Conservation (phyloP, 1,284 basidiomycete genomes). For the Cutaneotrichosporon cutaneum region DNA sequence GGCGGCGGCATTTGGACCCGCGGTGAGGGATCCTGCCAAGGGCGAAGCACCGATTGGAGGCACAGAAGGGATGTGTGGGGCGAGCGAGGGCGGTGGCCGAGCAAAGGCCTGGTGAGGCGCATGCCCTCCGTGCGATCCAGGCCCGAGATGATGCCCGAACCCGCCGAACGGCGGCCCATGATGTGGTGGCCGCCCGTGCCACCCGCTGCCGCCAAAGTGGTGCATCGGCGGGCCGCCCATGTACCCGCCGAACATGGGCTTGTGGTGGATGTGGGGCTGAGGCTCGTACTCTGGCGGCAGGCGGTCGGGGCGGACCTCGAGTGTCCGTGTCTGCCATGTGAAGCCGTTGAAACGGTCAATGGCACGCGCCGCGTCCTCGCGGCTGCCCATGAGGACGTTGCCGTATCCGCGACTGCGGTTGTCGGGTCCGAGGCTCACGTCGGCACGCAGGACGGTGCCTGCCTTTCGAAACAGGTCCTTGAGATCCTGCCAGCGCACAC, state of each 20-base stretch:
- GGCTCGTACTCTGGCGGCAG: slow-evolving; percentile 61
- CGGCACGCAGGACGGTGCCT: slow-evolving; percentile 90
- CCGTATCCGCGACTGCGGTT: slow-evolving; percentile 90
- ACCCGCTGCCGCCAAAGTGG: slow-evolving; percentile 20
- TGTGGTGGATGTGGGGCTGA: slow-evolving; percentile 49
- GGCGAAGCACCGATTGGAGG: slow-evolving; percentile 42
- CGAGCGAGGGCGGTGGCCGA: slow-evolving; percentile 21
- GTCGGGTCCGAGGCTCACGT: slow-evolving; percentile 87
- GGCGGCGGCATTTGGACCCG: slow-evolving; percentile 1
- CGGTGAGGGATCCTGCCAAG: slow-evolving; percentile 44
- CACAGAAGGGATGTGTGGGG: slow-evolving; percentile 21
- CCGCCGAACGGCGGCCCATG: slow-evolving; percentile 36
- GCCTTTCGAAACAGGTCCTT: slow-evolving; percentile 95
- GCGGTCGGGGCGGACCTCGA: slow-evolving; percentile 83
- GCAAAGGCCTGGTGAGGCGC: slow-evolving; percentile 17
- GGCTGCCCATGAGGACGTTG: slow-evolving; percentile 83
- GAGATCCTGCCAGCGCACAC: slow-evolving; percentile 94
- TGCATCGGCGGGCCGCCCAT: slow-evolving; percentile 24
- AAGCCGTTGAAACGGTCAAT: slow-evolving; percentile 82
- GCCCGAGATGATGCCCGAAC: slow-evolving; percentile 24
- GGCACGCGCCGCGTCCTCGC: slow-evolving; percentile 86
- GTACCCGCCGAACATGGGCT: slow-evolving; percentile 26
- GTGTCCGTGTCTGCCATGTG: slow-evolving; percentile 83
- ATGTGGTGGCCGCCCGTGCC: slow-evolving; percentile 22
- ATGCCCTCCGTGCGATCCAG: slow-evolving; percentile 18